Evolutionary conservation across 805 yeast species (phyloP), one percentile per base, ranked within the genome.

Genomic region (Monosporozyma aerobia): DNA sequence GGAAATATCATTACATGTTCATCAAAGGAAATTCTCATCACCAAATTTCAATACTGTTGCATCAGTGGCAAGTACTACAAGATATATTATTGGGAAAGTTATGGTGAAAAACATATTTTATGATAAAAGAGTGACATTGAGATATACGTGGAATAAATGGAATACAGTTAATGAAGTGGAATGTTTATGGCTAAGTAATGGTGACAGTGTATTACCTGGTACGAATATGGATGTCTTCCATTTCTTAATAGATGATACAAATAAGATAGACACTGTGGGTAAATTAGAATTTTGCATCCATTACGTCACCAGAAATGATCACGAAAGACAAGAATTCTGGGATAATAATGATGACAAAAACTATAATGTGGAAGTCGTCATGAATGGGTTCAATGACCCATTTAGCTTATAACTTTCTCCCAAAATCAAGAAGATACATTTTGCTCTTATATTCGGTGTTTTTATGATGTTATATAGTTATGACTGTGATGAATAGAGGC

Each of bases 91-190:
- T 49, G 97, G 97, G 2, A 82, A 82, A 51, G 75, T 90, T 45
- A 86, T 94, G 2, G 97, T 87, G 29, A 79, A 80, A 61, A 92
- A 90, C 70, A 51, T 88, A 2, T 74, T 85, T 11, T 90, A 74
- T 68, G 77, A 80, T 43, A 90, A 90, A 68, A 63, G 71, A 37
- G 85, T 92, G 13, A 77, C 80, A 13, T 77, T 87, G 16, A 74
- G 90, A 52, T 90, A 89, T 69, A 81, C 96, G 0, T 74, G 83
- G 62, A 88, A 92, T 65, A 69, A 75, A 59, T 90, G 98, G 98
- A 72, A 71, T 44, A 82, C 95, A 0, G 79, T 52, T 8, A 64
- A 57, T n/a, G 69, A 67, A 43, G 63, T 64, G 7, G 67, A 64
- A 51, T 60, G 67, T 48, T 58, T 61, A 29, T 67, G 65, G 61